Percentiles rank a stretch among this genome's conserved stretches.
Conservation (phyloP, 2,329 filamentous ascomycete genomes). For the Aspergillus phoenicis region DNA sequence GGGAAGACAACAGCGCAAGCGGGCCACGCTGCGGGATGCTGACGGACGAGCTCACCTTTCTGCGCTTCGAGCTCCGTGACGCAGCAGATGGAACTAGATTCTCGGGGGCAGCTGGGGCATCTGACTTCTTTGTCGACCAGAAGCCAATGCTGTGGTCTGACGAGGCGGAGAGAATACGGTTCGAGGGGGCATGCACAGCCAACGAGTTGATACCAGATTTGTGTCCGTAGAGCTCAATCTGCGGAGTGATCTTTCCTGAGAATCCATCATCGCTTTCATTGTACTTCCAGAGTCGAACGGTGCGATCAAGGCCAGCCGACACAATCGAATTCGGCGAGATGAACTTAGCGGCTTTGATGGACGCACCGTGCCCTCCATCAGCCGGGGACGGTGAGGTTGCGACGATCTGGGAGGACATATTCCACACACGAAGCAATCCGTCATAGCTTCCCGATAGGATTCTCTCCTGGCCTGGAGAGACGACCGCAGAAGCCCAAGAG, state of each 20-base stretch:
- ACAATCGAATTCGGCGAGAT: slow-evolving; percentile 76
- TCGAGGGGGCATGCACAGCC: slow-evolving; percentile 71
- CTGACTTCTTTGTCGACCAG: slow-evolving; percentile 80
- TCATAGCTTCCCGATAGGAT: slow-evolving; percentile 95
- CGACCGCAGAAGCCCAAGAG: slow-evolving; percentile 55
- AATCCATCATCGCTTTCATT: slow-evolving; percentile 64
- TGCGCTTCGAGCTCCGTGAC: slow-evolving; percentile 69
- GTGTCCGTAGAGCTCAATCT: slow-evolving; percentile 83
- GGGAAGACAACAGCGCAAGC: slow-evolving; percentile 69
- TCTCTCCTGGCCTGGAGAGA: slow-evolving; percentile 62
- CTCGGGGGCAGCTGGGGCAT: slow-evolving; percentile 72
- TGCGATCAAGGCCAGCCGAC: slow-evolving; percentile 81
- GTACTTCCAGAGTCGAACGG: slow-evolving; percentile 89
- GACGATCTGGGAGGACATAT: slow-evolving; percentile 80
- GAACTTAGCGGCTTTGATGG: slow-evolving; percentile 82
- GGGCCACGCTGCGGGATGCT: slow-evolving; percentile 72
- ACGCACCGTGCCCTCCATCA: slow-evolving; percentile 72
- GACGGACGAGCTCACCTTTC: slow-evolving; percentile 68
- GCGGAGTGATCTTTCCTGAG: slow-evolving; percentile 66
- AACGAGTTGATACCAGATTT: slow-evolving; percentile 72
- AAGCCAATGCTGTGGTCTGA: slow-evolving; percentile 82
- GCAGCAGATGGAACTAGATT: slow-evolving; percentile 68
- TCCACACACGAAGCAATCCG: slow-evolving; percentile 85
- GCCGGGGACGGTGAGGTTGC: slow-evolving; percentile 70
- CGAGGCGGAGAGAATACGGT: slow-evolving; percentile 81